phyloP scores from a whole-genome alignment of 1,284 basidiomycete genomes.

The Malassezia sp. region DNA sequence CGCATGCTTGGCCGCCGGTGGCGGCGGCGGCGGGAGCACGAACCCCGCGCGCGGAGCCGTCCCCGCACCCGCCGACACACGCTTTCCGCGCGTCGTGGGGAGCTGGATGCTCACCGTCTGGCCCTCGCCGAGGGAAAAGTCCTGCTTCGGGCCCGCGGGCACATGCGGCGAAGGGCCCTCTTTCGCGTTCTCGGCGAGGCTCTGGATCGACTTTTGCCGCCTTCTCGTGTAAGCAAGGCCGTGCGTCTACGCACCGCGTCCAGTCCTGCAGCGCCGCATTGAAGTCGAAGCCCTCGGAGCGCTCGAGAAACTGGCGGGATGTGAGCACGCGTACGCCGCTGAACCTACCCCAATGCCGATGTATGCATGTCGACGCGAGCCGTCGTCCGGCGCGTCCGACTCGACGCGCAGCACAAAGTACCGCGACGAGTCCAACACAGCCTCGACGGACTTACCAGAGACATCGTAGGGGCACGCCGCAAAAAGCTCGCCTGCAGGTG shows the following conservation, averaged over 20 bases:
- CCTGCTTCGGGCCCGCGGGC: constrained; percentile 64
- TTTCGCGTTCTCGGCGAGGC: no score
- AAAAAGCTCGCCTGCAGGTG: constrained; percentile 56
- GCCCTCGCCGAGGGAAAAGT: constrained; percentile 89
- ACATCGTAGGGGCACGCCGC: constrained; percentile 80
- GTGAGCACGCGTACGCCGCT: background rate
- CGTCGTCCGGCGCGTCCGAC: constrained; percentile 27
- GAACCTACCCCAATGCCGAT: constrained; percentile 43
- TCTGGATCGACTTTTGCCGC: no score
- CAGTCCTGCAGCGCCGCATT: constrained; percentile 74
- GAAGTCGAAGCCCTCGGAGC: constrained; percentile 41
- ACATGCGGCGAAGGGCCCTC: constrained; percentile 42
- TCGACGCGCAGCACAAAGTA: constrained; percentile 87
- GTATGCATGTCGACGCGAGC: constrained; percentile 32
- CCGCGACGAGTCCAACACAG: constrained; percentile 85
- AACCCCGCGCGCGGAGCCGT: constrained; percentile 4
- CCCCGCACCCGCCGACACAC: background rate
- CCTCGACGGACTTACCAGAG: constrained; percentile 69
- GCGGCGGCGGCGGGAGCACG: constrained; percentile 14
- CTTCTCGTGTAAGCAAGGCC: constrained; percentile 15
- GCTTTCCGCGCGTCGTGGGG: constrained; percentile 11
- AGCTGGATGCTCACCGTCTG: constrained; percentile 63
- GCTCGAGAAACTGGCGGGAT: constrained; percentile 36
- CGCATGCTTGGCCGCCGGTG: background rate
- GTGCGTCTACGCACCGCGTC: constrained; percentile 59